A percentile compares a stretch with the other conserved stretches of the same genome.
Evolutionary conservation across 116 monocot species (phyloP).

Genomic region (Dioscorea cayenensis): DNA sequence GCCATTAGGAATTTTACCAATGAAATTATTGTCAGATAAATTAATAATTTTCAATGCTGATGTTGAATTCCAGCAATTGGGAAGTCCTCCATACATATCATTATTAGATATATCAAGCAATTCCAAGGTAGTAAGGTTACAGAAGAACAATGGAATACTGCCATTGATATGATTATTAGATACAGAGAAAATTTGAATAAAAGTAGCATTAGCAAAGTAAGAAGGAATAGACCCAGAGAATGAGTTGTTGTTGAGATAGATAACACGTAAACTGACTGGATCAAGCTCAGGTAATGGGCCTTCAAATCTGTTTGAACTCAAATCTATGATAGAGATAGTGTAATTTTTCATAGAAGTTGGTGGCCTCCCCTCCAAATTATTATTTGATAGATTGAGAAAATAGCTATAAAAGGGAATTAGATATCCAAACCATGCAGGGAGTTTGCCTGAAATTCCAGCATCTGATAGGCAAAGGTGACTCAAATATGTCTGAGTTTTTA

Average conservation of each 20-base stretch:
- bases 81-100: too few species aligned
- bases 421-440: slow-evolving; percentile 4
- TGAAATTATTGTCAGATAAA: too few species aligned
- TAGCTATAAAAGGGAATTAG: not conserved
- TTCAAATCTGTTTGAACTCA: not conserved
- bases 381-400: not conserved
- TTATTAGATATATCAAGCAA: too few species aligned
- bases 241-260: slow-evolving; percentile 3
- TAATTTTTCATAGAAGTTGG: not conserved
- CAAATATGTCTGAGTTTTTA: not conserved
- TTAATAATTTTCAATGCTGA: too few species aligned
- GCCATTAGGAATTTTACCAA: too few species aligned
- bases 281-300: not conserved
- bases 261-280: too few species aligned
- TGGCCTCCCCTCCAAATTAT: not conserved
- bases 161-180: not conserved
- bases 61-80: too few species aligned
- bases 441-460: slow-evolving; percentile 1
- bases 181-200: not conserved
- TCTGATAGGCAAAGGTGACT: not conserved
- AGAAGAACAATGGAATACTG: too few species aligned
- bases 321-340: not conserved
- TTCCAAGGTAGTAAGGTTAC: too few species aligned
- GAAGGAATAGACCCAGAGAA: slow-evolving; percentile 1
- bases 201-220: too few species aligned